These are phyloP conservation scores for Hymenoscyphus occultus DNA, from an alignment of 2,329 filamentous ascomycete genomes.

Conservation along the genomic window DNA sequence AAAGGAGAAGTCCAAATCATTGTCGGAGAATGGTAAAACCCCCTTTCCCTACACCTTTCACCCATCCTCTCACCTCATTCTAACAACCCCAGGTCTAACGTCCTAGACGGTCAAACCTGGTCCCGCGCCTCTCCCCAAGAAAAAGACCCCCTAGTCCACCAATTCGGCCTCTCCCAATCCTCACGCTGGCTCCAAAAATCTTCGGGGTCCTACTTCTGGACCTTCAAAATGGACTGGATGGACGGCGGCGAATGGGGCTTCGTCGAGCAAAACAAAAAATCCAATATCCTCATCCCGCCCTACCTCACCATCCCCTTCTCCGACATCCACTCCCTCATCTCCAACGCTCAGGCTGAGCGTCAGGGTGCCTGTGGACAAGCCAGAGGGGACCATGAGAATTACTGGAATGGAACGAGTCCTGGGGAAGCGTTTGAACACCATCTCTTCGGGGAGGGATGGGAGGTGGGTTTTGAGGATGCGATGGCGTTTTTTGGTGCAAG, in stretches of 20 bases:
- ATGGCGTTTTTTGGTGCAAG: slow-evolving; percentile 48
- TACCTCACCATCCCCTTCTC: slow-evolving; percentile 38
- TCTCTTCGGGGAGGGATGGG: slow-evolving; percentile 54
- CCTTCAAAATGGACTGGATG: slow-evolving; percentile 58
- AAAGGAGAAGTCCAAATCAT: slow-evolving; percentile 49
- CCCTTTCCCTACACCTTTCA: background rate
- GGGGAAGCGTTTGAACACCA: slow-evolving; percentile 49
- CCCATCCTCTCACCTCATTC: background rate
- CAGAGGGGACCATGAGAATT: slow-evolving; percentile 44
- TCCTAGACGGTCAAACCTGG: slow-evolving; percentile 52
- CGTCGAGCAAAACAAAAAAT: slow-evolving; percentile 47
- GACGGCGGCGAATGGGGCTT: slow-evolving; percentile 61
- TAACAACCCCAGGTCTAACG: slow-evolving; percentile 41
- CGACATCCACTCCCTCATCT: slow-evolving; percentile 39
- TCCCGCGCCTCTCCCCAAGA: slow-evolving; percentile 43
- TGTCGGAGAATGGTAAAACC: slow-evolving; percentile 51
- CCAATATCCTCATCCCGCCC: slow-evolving; percentile 42
- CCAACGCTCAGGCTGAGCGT: slow-evolving; percentile 41
- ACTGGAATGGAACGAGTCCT: slow-evolving; percentile 47
- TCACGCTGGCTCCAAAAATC: slow-evolving; percentile 47
- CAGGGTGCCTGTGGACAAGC: slow-evolving; percentile 39
- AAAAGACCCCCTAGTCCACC: slow-evolving; percentile 41
- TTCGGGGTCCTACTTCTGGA: slow-evolving; percentile 58
- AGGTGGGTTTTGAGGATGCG: slow-evolving; percentile 54
- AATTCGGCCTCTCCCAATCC: slow-evolving; percentile 49